These are phyloP conservation scores for Chlorella sp. DNA, from an alignment of 139 green algal genomes.

Conservation along the genomic window DNA sequence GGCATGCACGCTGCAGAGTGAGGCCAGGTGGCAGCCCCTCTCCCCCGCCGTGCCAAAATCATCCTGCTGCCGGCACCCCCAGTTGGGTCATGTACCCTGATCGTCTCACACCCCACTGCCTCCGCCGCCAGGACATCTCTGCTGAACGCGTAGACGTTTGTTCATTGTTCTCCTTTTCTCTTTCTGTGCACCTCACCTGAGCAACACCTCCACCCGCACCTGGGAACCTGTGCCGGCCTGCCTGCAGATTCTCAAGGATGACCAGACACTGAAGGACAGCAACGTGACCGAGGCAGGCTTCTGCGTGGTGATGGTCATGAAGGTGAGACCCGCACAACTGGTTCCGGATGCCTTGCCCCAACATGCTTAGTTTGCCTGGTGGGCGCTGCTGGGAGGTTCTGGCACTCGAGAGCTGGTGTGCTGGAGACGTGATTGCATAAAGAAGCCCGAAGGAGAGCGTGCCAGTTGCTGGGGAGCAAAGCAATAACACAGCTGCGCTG, in stretches of 20 bases:
- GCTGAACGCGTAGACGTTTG: neutral
- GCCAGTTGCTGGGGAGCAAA: neutral
- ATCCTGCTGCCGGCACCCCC: too few species aligned
- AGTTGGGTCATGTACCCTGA: neutral
- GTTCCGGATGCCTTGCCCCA: too few species aligned
- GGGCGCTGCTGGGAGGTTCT: neutral
- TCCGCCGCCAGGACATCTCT: neutral
- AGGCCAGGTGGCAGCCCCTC: neutral
- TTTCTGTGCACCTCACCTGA: neutral
- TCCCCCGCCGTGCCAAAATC: too few species aligned
- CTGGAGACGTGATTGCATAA: neutral
- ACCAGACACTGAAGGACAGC: slow-evolving; percentile 79
- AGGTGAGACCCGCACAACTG: slow-evolving; percentile 49
- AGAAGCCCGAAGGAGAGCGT: neutral
- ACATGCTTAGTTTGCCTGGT: neutral
- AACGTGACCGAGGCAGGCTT: slow-evolving; percentile 87
- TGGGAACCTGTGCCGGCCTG: neutral
- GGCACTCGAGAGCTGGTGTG: too few species aligned
- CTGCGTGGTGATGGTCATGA: slow-evolving; percentile 94
- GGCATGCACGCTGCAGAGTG: neutral
- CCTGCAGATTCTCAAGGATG: slow-evolving; percentile 87
- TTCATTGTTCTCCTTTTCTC: neutral
- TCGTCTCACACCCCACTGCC: neutral
- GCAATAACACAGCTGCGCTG: neutral
- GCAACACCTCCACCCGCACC: too few species aligned